Evolutionary conservation across 2,329 filamentous ascomycete species (phyloP).

Genomic region (Pyricularia sp.): DNA sequence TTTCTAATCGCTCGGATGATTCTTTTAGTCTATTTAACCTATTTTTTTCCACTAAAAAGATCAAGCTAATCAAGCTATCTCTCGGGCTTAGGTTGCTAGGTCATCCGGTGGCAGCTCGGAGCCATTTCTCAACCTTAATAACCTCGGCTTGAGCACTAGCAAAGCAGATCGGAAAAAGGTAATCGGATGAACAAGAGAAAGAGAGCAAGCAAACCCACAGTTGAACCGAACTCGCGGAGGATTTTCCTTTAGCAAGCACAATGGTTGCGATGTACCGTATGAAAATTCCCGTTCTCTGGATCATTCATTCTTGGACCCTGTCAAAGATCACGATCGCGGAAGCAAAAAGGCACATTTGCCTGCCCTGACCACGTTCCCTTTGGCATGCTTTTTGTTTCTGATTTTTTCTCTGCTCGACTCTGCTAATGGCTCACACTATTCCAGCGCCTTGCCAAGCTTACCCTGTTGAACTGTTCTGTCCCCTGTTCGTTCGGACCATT

Average conservation of each 20-base stretch:
- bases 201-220: not conserved
- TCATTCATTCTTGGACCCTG: not conserved
- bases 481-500: not conserved
- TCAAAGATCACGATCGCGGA: not conserved
- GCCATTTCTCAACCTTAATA: not conserved
- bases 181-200: not conserved
- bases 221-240: not conserved
- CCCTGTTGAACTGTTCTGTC: not conserved
- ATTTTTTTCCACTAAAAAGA: not conserved
- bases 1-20: not conserved
- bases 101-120: not conserved
- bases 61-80: not conserved
- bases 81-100: not conserved
- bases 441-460: not conserved
- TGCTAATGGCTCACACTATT: not conserved
- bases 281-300: not conserved
- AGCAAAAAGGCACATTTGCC: not conserved
- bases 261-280: not conserved
- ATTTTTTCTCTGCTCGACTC: not conserved
- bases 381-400: not conserved
- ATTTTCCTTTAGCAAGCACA: not conserved
- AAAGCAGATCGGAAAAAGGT: not conserved
- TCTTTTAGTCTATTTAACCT: not conserved
- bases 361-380: not conserved
- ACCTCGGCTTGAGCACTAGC: not conserved